These are phyloP conservation scores for Vicia faba DNA, from an alignment of 306 rosid species.

Conservation along the genomic window DNA sequence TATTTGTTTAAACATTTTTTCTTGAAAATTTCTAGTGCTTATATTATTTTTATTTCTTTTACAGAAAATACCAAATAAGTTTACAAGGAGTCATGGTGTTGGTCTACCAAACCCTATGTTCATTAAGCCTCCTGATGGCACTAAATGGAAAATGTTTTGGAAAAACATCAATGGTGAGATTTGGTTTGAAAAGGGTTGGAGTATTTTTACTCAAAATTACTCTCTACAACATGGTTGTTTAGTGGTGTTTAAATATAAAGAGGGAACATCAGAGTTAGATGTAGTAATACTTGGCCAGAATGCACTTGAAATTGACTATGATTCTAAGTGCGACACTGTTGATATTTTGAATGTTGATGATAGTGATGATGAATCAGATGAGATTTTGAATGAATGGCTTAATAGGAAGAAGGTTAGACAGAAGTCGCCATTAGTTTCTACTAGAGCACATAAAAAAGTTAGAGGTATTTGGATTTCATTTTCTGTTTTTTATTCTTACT, in stretches of 20 bases:
- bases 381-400: slow-evolving; percentile 4
- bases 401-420: slow-evolving; percentile 31
- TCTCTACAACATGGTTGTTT: slow-evolving; percentile 2
- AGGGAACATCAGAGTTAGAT: background rate
- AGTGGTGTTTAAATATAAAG: background rate
- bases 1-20: too few relatives aligned
- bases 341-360: background rate
- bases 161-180: slow-evolving; percentile 1
- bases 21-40: too few relatives aligned
- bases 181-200: slow-evolving; percentile 31
- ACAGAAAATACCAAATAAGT: slow-evolving; percentile 34
- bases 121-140: background rate
- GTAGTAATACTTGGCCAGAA: background rate
- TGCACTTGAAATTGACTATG: slow-evolving; percentile 2
- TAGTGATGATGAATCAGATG: background rate
- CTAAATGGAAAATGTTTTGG: slow-evolving; percentile 38
- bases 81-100: slow-evolving; percentile 15
- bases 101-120: slow-evolving; percentile 30
- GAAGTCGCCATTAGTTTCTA: background rate
- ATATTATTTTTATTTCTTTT: background rate
- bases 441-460: background rate
- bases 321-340: background rate
- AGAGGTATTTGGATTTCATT: background rate
- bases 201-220: slow-evolving; percentile 2
- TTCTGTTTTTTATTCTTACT: background rate